These are phyloP conservation scores for Crithidia fasciculata DNA, from an alignment of 208 protist species.

Conservation along the genomic window DNA sequence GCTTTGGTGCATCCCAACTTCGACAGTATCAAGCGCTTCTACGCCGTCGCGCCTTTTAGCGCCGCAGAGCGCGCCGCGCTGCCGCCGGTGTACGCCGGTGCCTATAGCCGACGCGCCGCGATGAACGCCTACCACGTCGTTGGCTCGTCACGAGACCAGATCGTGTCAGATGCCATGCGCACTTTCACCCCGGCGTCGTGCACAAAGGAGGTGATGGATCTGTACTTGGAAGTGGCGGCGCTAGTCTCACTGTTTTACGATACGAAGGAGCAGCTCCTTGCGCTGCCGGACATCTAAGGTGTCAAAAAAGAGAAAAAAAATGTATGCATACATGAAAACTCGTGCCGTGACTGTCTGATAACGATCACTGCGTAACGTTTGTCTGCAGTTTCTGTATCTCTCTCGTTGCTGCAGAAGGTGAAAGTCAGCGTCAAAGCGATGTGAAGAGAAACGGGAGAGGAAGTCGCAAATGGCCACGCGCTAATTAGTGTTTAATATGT, in stretches of 20 bases:
- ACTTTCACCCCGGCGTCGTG: conserved; percentile 68
- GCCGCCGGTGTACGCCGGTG: conserved; percentile 57
- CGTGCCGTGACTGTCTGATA: background rate
- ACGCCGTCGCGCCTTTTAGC: conserved; percentile 54
- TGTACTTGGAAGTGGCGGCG: conserved; percentile 73
- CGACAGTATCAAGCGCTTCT: conserved; percentile 81
- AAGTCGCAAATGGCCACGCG: too few species aligned
- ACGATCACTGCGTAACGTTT: background rate
- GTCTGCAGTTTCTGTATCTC: too few species aligned
- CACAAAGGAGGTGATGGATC: conserved; percentile 68
- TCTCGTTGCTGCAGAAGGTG: too few species aligned
- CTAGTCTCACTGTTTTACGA: conserved; percentile 87
- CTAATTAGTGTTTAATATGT: too few species aligned
- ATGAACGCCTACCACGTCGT: conserved; percentile 71
- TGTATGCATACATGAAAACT: background rate
- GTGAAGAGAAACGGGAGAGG: too few species aligned
- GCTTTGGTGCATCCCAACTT: conserved; percentile 68
- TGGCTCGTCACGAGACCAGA: conserved; percentile 69
- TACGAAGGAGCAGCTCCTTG: conserved; percentile 61
- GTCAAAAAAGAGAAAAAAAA: conserved; percentile 3
- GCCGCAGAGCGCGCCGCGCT: conserved; percentile 52
- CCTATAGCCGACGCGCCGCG: conserved; percentile 70
- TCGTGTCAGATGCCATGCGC: conserved; percentile 76
- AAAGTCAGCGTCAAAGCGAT: too few species aligned
- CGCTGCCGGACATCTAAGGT: conserved; percentile 38